Base-by-base conservation (phyloP, 176 grass and related monocot genomes). In the Themeda triandra region DNA sequence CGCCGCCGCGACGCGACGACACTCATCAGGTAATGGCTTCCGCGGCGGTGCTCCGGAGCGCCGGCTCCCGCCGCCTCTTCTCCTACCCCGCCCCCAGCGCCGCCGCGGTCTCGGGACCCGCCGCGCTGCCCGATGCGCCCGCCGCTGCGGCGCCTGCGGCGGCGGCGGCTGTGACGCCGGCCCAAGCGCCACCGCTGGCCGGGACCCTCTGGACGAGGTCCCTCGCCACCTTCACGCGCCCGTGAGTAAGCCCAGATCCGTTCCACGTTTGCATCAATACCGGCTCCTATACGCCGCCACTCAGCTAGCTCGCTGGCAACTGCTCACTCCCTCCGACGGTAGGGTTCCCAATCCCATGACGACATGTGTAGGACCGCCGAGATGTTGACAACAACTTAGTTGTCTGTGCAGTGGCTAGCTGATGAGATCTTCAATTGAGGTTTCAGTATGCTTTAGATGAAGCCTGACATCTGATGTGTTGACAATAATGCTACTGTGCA, bases 141-240 rank as follows among this genome's bases (percentile, higher is more conserved):
- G 18, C 33, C 21, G 53, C 21, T 0, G 53, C 53, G 53, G 21
- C 23, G 54, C 7, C 19, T 2, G 7, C 51, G 21, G 21, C 53
- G 21, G 14, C 15, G 41, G 66, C n/a, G n/a, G n/a, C n/a, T n/a
- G n/a, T n/a, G n/a, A n/a, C 44, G 6, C 41, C 62, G 2, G 28
- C 65, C 6, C 83, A 82, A 79, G 13, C 28, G 42, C 60, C 64
- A 8, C 63, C 71, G 31, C 23, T 71, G 65, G 82, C 69, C 0
- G 79, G 74, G 0, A 68, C 39, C 63, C 83, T 84, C 31, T 95
- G 79, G 87, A 86, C 86, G 63, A 88, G 92, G 89, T 94, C 93
- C 49, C 91, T 99, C 89, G 96, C 91, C 17, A 99, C 91, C 81
- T 99, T 99, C 89, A 95, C 85, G 23, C 87, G 96, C 81, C 96